Percentiles rank a stretch among this genome's conserved stretches.
Conservation (phyloP, 1,284 basidiomycete genomes). For the Cutaneotrichosporon mucoides region DNA sequence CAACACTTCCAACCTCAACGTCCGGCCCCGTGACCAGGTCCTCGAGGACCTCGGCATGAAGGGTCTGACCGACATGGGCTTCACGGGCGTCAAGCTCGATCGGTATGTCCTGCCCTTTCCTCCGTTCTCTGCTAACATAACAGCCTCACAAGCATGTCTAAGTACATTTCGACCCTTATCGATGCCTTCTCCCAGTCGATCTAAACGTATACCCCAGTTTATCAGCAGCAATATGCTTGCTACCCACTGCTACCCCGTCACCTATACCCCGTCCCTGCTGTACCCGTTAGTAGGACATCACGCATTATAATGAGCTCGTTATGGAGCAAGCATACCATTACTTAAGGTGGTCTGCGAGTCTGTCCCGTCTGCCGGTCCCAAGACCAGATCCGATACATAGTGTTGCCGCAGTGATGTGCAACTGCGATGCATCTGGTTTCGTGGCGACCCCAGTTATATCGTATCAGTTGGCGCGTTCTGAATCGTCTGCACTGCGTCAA, state of each 20-base stretch:
- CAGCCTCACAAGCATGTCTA: slow-evolving; percentile 30
- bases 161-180: slow-evolving; percentile 40
- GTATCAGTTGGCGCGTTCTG: no score
- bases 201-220: background rate
- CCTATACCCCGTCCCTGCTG: slow-evolving; percentile 2
- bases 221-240: no score
- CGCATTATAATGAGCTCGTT: slow-evolving; percentile 3
- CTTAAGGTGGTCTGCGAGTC: background rate
- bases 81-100: slow-evolving; percentile 35
- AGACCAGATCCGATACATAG: background rate
- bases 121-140: background rate
- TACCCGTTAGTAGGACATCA: background rate
- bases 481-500: no score
- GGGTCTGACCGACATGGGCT: slow-evolving; percentile 39
- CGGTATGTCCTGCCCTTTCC: slow-evolving; percentile 20
- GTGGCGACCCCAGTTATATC: no score
- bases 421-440: no score
- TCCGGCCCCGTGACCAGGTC: slow-evolving; percentile 31
- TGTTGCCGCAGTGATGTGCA: no score
- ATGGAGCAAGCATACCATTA: background rate
- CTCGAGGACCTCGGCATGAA: slow-evolving; percentile 46
- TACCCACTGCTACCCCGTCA: background rate
- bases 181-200: slow-evolving; percentile 17
- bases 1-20: slow-evolving; percentile 2
- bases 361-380: background rate